A percentile compares a stretch with the other conserved stretches of the same genome.
Evolutionary conservation across 2,329 filamentous ascomycete species (phyloP).

Genomic region (Pestalotiopsis sp.): DNA sequence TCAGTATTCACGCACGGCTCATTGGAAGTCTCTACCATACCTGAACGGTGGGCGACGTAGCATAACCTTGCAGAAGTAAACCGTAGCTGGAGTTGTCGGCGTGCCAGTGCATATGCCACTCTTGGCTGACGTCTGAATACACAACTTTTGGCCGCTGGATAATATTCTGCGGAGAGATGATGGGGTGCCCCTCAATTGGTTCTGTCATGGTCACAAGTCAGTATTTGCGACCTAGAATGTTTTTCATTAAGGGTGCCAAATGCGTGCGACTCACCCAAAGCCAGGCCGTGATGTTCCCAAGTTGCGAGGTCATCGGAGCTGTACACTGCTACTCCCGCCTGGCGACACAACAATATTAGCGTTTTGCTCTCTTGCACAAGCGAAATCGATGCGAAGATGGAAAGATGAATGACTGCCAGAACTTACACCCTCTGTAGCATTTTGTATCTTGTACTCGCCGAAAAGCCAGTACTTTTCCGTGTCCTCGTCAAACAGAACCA

Average conservation of each 20-base stretch:
- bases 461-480: conserved; percentile 62
- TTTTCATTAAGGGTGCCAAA: too few species aligned
- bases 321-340: conserved; percentile 60
- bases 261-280: conserved; percentile 44
- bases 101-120: conserved; percentile 66
- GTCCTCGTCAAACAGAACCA: conserved; percentile 52
- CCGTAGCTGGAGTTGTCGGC: conserved; percentile 61
- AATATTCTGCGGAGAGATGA: conserved; percentile 57
- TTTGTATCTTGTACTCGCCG: conserved; percentile 63
- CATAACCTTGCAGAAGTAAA: conserved; percentile 58
- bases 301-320: conserved; percentile 63
- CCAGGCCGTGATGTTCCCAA: conserved; percentile 60
- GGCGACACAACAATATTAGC: too few species aligned
- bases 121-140: conserved; percentile 53
- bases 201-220: conserved; percentile 28
- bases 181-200: conserved; percentile 55
- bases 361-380: too few species aligned
- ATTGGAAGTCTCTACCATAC: not conserved
- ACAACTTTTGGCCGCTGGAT: conserved; percentile 67
- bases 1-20: not conserved
- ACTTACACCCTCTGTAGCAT: conserved; percentile 52
- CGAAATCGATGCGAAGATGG: too few species aligned
- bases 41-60: conserved; percentile 42
- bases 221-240: not conserved
- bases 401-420: too few species aligned